Conservation (phyloP, 306 rosid genomes). For the Myrica gale region DNA sequence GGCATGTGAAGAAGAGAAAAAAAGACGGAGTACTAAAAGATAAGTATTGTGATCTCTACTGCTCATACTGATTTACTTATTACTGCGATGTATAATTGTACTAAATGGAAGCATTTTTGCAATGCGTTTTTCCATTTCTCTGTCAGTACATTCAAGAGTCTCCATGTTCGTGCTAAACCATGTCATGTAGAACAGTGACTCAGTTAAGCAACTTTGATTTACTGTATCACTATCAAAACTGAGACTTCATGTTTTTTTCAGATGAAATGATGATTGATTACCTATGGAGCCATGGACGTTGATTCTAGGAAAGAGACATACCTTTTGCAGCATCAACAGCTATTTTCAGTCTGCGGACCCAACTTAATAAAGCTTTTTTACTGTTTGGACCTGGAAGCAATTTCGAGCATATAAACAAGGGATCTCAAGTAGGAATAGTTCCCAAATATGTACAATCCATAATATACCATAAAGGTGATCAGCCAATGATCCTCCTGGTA, state of each 20-base stretch:
- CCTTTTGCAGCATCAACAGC: conserved; percentile 97
- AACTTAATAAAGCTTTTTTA: conserved; percentile 59
- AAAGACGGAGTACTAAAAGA: too few species aligned
- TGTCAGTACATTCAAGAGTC: background rate
- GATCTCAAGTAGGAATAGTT: background rate
- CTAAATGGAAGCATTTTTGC: background rate
- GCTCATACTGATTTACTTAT: too few species aligned
- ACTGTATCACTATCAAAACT: background rate
- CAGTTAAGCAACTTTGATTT: background rate
- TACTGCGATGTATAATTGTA: too few species aligned
- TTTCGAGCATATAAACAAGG: background rate
- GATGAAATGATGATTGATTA: background rate
- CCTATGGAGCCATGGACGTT: background rate
- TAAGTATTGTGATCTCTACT: too few species aligned
- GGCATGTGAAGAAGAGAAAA: background rate
- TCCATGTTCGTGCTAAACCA: background rate
- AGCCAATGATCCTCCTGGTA: conserved; percentile 88
- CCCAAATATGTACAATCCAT: conserved; percentile 4
- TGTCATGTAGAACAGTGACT: background rate
- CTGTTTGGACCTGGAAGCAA: conserved; percentile 55
- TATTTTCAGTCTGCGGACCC: conserved; percentile 93
- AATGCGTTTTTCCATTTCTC: background rate
- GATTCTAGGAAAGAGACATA: conserved; percentile 20
- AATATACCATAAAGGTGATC: conserved; percentile 78
- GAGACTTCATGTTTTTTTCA: background rate